These are phyloP conservation scores for Pistacia atlantica DNA, from an alignment of 345 rosid genomes.

Conservation along the genomic window DNA sequence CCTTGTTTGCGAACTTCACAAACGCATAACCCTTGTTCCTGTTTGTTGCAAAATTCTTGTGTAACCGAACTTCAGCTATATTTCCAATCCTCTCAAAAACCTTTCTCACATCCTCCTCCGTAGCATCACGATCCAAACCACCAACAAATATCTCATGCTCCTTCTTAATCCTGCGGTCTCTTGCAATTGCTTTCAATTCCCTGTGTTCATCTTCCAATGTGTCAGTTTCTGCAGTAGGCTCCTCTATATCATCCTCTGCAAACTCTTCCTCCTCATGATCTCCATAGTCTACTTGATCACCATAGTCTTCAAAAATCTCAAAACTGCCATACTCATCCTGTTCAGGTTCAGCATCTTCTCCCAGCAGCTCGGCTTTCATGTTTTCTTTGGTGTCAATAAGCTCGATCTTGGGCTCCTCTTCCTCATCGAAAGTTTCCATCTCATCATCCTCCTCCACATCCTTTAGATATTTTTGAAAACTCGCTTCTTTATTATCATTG, in stretches of 20 bases:
- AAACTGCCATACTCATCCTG: conserved; percentile 39
- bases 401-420: conserved; percentile 21
- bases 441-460: conserved; percentile 19
- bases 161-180: conserved; percentile 55
- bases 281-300: conserved; percentile 56
- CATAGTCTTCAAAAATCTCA: conserved; percentile 57
- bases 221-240: conserved; percentile 39
- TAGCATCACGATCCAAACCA: conserved; percentile 61
- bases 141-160: conserved; percentile 65
- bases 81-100: conserved; percentile 62
- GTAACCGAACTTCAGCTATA: conserved; percentile 57
- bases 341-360: conserved; percentile 28
- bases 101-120: conserved; percentile 56
- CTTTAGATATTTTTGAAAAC: background rate
- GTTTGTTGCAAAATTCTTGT: conserved; percentile 42
- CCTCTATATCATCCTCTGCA: conserved; percentile 47
- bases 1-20: conserved; percentile 60
- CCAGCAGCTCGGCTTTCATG: conserved; percentile 18
- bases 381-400: conserved; percentile 19
- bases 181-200: conserved; percentile 50
- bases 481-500: conserved; percentile 9
- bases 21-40: conserved; percentile 70
- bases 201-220: conserved; percentile 51
- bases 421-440: conserved; percentile 11
- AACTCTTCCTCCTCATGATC: conserved; percentile 56